phyloP scores from a whole-genome alignment of 106 monocot genomes.

The Alisma plantagoaquatica region DNA sequence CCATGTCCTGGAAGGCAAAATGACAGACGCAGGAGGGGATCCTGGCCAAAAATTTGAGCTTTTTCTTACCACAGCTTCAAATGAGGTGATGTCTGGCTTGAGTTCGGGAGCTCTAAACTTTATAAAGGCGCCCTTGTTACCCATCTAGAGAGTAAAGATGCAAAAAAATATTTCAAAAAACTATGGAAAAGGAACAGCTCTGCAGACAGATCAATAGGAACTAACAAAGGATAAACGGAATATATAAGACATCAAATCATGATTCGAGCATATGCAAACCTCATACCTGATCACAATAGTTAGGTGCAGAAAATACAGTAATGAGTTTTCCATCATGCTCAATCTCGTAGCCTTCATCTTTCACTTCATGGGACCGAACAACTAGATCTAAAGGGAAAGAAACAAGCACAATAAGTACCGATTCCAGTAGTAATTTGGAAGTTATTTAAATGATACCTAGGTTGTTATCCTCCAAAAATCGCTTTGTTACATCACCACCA shows the following conservation, averaged over 20 bases:
- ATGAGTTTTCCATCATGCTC: slow-evolving; percentile 95
- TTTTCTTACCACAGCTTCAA: slow-evolving; percentile 65
- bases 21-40: neutral
- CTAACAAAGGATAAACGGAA: too few relatives aligned
- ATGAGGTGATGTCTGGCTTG: slow-evolving; percentile 69
- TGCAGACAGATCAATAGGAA: too few relatives aligned
- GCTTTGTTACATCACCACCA: slow-evolving; percentile 91
- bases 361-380: slow-evolving; percentile 96
- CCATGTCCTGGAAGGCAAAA: neutral
- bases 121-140: slow-evolving; percentile 82
- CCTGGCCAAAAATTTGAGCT: neutral
- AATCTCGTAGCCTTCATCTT: slow-evolving; percentile 98
- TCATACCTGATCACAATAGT: slow-evolving; percentile 90
- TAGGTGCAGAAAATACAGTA: slow-evolving; percentile 98
- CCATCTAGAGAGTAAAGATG: slow-evolving; percentile 45
- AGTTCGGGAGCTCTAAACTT: slow-evolving; percentile 52
- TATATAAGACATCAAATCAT: too few relatives aligned
- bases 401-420: too few relatives aligned
- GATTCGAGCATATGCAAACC: too few relatives aligned
- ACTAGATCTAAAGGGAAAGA: slow-evolving; percentile 88
- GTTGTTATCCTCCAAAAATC: slow-evolving; percentile 83
- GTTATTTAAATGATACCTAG: too few relatives aligned
- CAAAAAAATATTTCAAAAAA: neutral
- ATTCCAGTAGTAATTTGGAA: too few relatives aligned
- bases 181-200: too few relatives aligned